phyloP scores from a whole-genome alignment of 2,329 filamentous ascomycete genomes.

The Pseudogymnoascus sp. region DNA sequence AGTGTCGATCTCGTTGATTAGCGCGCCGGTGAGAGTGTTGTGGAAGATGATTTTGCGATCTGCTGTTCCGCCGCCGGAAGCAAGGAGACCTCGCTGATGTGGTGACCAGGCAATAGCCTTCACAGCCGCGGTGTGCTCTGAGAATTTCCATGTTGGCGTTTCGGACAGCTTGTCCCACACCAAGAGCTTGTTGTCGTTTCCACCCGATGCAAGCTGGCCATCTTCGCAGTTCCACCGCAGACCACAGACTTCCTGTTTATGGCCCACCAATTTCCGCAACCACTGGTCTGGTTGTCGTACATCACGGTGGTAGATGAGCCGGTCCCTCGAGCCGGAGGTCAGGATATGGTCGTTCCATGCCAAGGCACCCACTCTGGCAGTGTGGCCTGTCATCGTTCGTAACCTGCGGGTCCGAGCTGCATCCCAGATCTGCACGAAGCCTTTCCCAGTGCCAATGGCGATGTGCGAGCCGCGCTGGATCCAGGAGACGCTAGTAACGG shows the following conservation, averaged over 20 bases:
- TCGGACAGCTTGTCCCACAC: slow-evolving; percentile 97
- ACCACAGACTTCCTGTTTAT: slow-evolving; percentile 97
- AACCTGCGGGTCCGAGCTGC: slow-evolving; percentile 76
- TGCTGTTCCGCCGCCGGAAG: slow-evolving; percentile 89
- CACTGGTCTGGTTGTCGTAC: slow-evolving; percentile 89
- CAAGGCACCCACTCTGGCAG: slow-evolving; percentile 81
- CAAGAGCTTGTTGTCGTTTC: slow-evolving; percentile 98
- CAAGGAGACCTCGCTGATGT: slow-evolving; percentile 88
- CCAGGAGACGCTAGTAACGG: slow-evolving; percentile 94
- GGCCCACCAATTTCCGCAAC: slow-evolving; percentile 76
- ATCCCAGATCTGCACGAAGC: slow-evolving; percentile 95
- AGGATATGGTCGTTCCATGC: slow-evolving; percentile 98
- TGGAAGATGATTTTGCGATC: slow-evolving; percentile 97
- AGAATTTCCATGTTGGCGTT: slow-evolving; percentile 86
- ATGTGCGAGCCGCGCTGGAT: slow-evolving; percentile 96
- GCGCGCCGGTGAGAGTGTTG: slow-evolving; percentile 77
- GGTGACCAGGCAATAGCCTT: slow-evolving; percentile 98
- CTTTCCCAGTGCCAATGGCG: slow-evolving; percentile 89
- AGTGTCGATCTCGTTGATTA: slow-evolving; percentile 85
- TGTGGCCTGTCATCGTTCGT: slow-evolving; percentile 95
- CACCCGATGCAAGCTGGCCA: slow-evolving; percentile 86
- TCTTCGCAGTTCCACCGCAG: slow-evolving; percentile 96
- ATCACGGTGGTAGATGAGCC: slow-evolving; percentile 89
- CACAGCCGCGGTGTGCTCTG: slow-evolving; percentile 89
- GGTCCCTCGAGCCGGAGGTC: slow-evolving; percentile 88